phyloP scores from a whole-genome alignment of 2,329 filamentous ascomycete species.

The Drechslerella coelobrocha region DNA sequence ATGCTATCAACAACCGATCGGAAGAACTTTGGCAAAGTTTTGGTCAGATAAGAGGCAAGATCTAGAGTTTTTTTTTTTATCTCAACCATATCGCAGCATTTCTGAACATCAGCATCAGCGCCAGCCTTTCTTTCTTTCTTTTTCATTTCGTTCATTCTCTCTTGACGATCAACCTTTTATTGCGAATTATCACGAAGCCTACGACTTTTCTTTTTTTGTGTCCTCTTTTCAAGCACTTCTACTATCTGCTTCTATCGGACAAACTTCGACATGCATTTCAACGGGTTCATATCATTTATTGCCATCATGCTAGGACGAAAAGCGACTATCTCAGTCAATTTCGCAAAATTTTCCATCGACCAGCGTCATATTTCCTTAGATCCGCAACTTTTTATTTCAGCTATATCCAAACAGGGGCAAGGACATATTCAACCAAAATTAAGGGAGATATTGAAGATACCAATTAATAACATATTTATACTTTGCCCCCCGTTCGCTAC shows the following conservation, averaged over 20 bases:
- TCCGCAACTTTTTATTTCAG: not conserved
- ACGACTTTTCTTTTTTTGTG: constrained; percentile 17
- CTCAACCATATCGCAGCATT: not conserved
- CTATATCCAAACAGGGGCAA: not conserved
- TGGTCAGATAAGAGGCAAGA: not conserved
- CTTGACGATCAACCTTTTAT: constrained; percentile 6
- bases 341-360: not conserved
- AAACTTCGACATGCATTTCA: constrained; percentile 23
- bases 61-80: constrained; percentile 2
- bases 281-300: constrained; percentile 3
- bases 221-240: constrained; percentile 4
- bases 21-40: not conserved
- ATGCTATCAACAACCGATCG: not conserved
- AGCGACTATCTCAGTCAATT: not conserved
- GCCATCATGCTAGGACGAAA: not conserved
- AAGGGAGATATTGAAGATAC: not conserved
- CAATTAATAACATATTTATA: not conserved
- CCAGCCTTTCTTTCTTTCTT: too few relatives aligned
- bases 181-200: constrained; percentile 27
- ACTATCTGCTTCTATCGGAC: not conserved
- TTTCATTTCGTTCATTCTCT: too few relatives aligned
- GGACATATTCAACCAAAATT: not conserved
- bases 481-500: not conserved
- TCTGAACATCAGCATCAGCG: not conserved
- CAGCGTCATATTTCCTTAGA: not conserved